A percentile compares a stretch with the other conserved stretches of the same genome.
Conservation (phyloP, 306 rosid species). For the Pachyrhizus erosus region DNA sequence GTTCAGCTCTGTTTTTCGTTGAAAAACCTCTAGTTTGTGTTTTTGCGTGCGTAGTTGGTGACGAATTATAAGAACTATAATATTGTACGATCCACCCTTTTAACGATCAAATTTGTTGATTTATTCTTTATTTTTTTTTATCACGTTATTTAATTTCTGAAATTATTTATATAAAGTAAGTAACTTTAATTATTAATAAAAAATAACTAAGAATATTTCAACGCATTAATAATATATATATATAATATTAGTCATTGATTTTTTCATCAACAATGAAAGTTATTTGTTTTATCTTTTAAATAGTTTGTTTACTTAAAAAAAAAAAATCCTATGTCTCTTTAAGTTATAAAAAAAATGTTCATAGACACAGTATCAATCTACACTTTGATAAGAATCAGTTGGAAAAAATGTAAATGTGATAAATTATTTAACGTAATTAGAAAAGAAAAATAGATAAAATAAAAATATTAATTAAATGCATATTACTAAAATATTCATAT, state of each 20-base stretch:
- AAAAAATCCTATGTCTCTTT: no score
- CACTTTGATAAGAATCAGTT: no score
- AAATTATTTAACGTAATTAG: no score
- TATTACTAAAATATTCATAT: no score
- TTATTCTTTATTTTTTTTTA: neutral
- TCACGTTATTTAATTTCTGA: neutral
- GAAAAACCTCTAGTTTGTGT: slow-evolving; percentile 42
- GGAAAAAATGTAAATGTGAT: no score
- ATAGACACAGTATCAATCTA: no score
- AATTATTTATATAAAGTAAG: neutral
- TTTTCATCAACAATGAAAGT: neutral
- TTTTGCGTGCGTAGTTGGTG: slow-evolving; percentile 43
- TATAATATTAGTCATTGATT: no score
- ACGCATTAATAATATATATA: no score
- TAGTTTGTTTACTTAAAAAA: no score
- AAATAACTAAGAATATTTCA: neutral
- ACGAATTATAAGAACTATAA: neutral
- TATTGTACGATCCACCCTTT: neutral
- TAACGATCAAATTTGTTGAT: neutral
- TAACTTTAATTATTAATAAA: neutral
- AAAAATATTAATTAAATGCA: no score
- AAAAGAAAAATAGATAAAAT: no score
- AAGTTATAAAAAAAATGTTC: no score
- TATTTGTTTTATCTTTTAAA: neutral
- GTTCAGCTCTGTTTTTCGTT: slow-evolving; percentile 34